Percentiles rank a stretch among this genome's conserved stretches.
Evolutionary conservation across 148 eudicot genomes (phyloP).

Genomic region (Rhododendron ferrugineum): DNA sequence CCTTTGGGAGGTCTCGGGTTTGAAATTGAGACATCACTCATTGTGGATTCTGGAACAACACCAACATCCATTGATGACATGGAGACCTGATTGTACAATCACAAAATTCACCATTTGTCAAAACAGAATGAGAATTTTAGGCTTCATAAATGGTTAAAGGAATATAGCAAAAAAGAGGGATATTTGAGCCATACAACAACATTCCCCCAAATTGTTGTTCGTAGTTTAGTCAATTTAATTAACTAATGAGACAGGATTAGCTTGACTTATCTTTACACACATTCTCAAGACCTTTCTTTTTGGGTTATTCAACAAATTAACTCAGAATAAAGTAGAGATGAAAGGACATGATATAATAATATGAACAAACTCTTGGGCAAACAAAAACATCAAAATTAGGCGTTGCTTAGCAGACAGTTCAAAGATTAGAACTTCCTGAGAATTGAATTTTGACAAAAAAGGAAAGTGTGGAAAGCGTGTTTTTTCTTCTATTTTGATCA

Average conservation of each 20-base stretch:
- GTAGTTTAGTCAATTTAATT: not conserved
- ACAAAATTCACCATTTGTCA: constrained; percentile 4
- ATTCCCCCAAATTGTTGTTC: not conserved
- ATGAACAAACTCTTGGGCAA: not conserved
- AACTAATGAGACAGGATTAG: not conserved
- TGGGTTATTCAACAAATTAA: not conserved
- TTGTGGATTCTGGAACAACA: constrained; percentile 60
- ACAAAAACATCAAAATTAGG: not conserved
- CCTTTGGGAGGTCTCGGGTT: constrained; percentile 55
- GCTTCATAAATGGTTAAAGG: not conserved
- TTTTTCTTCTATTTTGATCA: not conserved
- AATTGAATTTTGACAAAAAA: not conserved
- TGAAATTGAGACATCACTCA: constrained; percentile 43
- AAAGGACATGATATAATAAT: not conserved
- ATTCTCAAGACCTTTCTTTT: not conserved
- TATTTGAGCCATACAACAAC: not conserved
- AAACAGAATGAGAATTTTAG: not conserved
- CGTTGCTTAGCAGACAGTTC: not conserved
- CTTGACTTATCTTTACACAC: not conserved
- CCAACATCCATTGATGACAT: constrained; percentile 77
- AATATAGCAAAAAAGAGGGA: not conserved
- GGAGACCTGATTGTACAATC: constrained; percentile 52
- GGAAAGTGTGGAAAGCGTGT: not conserved
- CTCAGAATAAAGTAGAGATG: not conserved
- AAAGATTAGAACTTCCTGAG: not conserved